A percentile compares a stretch with the other conserved stretches of the same genome.
These are phyloP conservation scores for Vitis hybrid DNA, from an alignment of 177 flowering plant species.

Conservation along the genomic window DNA sequence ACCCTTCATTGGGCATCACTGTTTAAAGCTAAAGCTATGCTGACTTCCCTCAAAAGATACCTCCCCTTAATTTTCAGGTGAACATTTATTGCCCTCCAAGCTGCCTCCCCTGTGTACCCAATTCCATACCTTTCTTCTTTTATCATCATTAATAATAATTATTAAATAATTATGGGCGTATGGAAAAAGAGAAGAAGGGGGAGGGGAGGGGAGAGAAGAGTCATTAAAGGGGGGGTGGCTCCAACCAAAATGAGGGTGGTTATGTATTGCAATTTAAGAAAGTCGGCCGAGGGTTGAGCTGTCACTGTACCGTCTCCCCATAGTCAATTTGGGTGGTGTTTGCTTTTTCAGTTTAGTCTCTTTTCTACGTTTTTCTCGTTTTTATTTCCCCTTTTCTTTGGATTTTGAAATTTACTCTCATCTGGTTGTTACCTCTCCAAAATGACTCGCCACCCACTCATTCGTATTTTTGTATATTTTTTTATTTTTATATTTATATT, in stretches of 20 bases:
- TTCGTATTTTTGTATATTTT: neutral
- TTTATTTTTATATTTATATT: no score
- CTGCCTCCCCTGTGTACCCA: no score
- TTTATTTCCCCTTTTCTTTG: neutral
- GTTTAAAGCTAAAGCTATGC: no score
- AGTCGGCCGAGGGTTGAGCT: slow-evolving; percentile 10
- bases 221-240: neutral
- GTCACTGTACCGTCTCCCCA: slow-evolving; percentile 10
- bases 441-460: neutral
- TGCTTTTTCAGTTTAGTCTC: slow-evolving; percentile 5
- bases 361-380: neutral
- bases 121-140: no score
- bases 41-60: no score
- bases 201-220: no score
- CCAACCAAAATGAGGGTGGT: neutral
- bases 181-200: neutral
- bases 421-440: neutral
- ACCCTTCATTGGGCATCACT: no score
- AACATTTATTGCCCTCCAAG: no score
- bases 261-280: slow-evolving; percentile 2
- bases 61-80: no score
- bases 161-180: neutral
- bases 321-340: neutral
- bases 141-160: no score
- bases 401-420: neutral